Evolutionary conservation across 805 yeast genomes (phyloP), one percentile per base, ranked within the genome.

Genomic region (Zygotorulaspora danielsina): DNA sequence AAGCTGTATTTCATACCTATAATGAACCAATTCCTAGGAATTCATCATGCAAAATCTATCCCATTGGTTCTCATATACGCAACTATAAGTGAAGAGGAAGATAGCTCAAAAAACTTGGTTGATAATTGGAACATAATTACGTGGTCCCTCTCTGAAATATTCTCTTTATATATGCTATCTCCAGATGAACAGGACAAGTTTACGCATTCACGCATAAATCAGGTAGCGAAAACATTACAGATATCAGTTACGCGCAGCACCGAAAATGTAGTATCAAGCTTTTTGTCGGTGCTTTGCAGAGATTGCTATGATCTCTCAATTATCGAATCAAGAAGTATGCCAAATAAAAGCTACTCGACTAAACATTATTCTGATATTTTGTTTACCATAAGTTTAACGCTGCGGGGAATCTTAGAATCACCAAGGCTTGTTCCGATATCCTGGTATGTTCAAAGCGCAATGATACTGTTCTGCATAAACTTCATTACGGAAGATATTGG

Each of bases 401-500:
- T 53, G 3, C 46, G 45, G 16, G 45, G 50, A 0, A 36, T 52
- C n/a, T 19, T 56, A 12, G 46, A 44, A 31, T 22, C 31, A 3
- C 11, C 33, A n/a, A 25, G 19, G 4, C 13, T 16, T 3, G 21
- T 41, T 4, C 44, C 51, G 9, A 9, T 13, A 11, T 19, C 31
- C 6, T 47, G 50, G 55, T 46, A 44, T 26, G 30, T 33, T 7
- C 49, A 45, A 22, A 43, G 45, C 9, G 26, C 53, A 1, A 26
- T 46, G 19, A 42, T 49, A n/a, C 34, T 59, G 5, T 54, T 41
- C 34, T 37, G 45, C 31, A 18, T 53, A 12, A 48, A 53, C 38
- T 60, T 55, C 30, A 55, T 60, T 20, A 26, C 45, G 8, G 32
- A 34, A 17, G 42, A 46, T 20, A 32, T 59, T 35, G 64, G 64